Base-by-base conservation (phyloP, 768 basidiomycete species). In the Sporobolomyces pararoseus region DNA sequence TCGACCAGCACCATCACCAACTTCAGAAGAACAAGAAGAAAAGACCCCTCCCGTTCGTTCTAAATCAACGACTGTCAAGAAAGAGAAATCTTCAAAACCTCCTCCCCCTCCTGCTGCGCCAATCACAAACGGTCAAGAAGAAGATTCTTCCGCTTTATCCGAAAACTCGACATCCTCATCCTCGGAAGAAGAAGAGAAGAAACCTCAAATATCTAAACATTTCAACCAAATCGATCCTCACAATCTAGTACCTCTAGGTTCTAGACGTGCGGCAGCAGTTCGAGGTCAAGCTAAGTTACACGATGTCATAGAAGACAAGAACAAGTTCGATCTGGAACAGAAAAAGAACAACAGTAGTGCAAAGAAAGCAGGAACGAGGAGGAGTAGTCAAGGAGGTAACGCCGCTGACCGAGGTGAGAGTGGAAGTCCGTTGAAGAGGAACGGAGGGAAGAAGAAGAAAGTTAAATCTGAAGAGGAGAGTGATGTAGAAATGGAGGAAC, bases 181-280 rank as follows among this genome's bases (percentile, higher is more conserved):
- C 86, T 90, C 90, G 10, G n/a, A n/a, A n/a, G n/a, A n/a, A 0
- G 90, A 92, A 73, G 82, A 90, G 4, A 72, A 86, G 7, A 57
- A 5, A 1, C 66, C 64, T 10, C 67, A 53, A 19, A 50, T 72
- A 25, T 21, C 47, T 42, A 54, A 55, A 39, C 59, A 66, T 19
- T 61, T 42, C 46, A 52, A 35, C n/a, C 46, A 29, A 13, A 66
- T 73, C 63, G 59, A 60, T 46, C n/a, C 29, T 19, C 37, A 61
- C n/a, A 70, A 70, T 53, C 25, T 64, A n/a, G 54, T 74, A 44
- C 37, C 32, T 7, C 54, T 31, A 2, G 57, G 59, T 3, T 50
- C 65, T 23, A 59, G 52, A 42, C 65, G 66, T 27, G 66, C 57
- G n/a, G 72, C 63, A 19, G 60, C 60, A 16, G 70, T 57, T 17